Percentiles rank a stretch among this genome's conserved stretches.
Conservation (phyloP, 108 stramenopile genomes). For the Halocafeteria seosinensis region DNA sequence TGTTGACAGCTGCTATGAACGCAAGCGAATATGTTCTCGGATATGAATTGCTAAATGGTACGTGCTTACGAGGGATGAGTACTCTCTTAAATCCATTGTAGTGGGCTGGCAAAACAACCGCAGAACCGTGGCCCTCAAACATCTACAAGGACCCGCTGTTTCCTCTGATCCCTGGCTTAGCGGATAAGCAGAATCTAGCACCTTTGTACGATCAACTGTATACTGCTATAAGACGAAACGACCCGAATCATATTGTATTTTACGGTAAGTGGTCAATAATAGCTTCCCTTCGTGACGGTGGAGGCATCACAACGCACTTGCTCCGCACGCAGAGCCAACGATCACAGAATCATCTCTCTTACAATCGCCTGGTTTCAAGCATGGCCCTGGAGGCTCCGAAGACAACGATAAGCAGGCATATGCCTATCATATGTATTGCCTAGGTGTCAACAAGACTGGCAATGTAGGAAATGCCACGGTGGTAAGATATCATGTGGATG, state of each 20-base stretch:
- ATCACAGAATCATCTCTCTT: neutral
- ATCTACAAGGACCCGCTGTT: neutral
- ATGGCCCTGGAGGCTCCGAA: neutral
- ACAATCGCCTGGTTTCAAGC: conserved; percentile 3
- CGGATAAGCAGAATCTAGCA: neutral
- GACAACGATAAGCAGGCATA: conserved; percentile 10
- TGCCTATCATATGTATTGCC: conserved; percentile 20
- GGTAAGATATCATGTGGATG: too few relatives aligned
- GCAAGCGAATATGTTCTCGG: conserved; percentile 1
- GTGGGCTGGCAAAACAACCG: neutral
- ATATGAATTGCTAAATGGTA: conserved; percentile 15
- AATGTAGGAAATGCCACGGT: neutral
- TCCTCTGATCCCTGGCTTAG: neutral
- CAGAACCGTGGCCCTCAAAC: conserved; percentile 8
- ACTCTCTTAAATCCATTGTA: neutral
- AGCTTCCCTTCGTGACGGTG: too few relatives aligned
- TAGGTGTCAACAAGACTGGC: neutral
- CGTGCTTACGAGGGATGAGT: neutral
- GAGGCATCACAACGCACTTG: too few relatives aligned
- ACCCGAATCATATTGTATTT: conserved; percentile 15
- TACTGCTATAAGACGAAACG: conserved; percentile 4
- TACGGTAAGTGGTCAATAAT: too few relatives aligned
- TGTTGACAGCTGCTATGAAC: too few relatives aligned
- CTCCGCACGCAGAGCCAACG: too few relatives aligned
- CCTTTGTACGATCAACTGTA: conserved; percentile 13